Base-by-base conservation (phyloP, 352 stramenopile species). In the Phytophthora hibernalis region DNA sequence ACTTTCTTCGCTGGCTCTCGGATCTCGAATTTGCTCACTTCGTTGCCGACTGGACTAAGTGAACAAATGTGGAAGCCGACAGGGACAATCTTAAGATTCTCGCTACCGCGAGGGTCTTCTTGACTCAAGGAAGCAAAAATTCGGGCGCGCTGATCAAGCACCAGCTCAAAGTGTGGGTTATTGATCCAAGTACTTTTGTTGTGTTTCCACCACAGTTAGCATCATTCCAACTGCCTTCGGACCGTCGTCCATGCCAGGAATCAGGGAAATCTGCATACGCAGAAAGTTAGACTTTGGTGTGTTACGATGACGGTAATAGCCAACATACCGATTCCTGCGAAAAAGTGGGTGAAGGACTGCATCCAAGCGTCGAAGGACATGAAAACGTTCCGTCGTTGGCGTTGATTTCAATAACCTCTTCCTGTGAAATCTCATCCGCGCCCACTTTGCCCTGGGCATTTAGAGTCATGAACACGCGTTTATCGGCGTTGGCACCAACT, bases 331-430 rank as follows among this genome's bases (percentile, higher is more conserved):
- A 97, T 92, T 18, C 88, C 91, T 20, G 93, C 83, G 50, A 97
- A 98, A 42, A 98, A 93, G 40, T 96, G 87, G 0, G 90, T 97
- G 62, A 96, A 98, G 51, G 92, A 87, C 52, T 86, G 67, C 68
- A 86, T 89, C 90, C 90, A 97, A 2, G 89, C 91, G 22, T 92
- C 82, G 58, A 77, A 98, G 13, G 80, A 78, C 89, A 98, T 98
- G 76, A 97, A 97, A 56, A 98, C 2, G 90, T 97, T 3, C 92
- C 92, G 53, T 98, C 92, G 38, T 89, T 93, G 3, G 77, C 65
- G 43, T 97, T 97, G 20, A 92, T 74, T 15, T 95, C 85, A 7
- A 89, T 67, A 3, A 91, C 71, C 37, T 97, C 86, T 57, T 93
- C 87, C 56, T 93, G 79, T 1, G 74, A 68, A 43, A 92, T 90